phyloP scores from a whole-genome alignment of 352 stramenopile genomes.

The Pythium insidiosum region DNA sequence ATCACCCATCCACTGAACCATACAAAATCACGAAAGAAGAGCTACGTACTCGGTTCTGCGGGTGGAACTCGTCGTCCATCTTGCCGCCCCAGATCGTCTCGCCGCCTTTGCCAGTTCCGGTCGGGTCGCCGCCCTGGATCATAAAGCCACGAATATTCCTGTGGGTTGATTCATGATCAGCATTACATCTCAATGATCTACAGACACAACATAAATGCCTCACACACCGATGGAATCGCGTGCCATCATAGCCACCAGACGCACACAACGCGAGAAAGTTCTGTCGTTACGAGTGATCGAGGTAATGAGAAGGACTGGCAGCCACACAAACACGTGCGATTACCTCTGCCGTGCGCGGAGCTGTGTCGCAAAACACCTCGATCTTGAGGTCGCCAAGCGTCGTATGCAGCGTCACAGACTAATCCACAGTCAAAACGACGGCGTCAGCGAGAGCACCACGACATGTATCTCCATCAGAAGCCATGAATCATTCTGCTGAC shows the following conservation, averaged over 20 bases:
- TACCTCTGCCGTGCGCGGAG: slow-evolving; percentile 81
- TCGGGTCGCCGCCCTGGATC: slow-evolving; percentile 86
- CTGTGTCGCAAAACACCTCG: slow-evolving; percentile 95
- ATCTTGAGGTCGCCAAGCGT: slow-evolving; percentile 94
- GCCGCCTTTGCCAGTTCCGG: slow-evolving; percentile 86
- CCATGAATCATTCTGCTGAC: no score
- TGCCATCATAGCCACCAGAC: slow-evolving; percentile 86
- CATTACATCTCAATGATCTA: no score
- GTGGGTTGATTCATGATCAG: no score
- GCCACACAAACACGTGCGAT: background rate
- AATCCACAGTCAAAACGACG: slow-evolving; percentile 1
- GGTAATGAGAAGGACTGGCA: slow-evolving; percentile 1
- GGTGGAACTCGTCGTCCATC: slow-evolving; percentile 91
- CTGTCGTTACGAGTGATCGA: slow-evolving; percentile 26
- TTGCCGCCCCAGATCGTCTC: slow-evolving; percentile 86
- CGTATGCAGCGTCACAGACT: slow-evolving; percentile 94
- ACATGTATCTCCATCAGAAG: no score
- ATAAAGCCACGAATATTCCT: slow-evolving; percentile 88
- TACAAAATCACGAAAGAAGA: no score
- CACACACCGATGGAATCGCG: slow-evolving; percentile 84
- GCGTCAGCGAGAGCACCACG: slow-evolving; percentile 3
- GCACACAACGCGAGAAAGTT: slow-evolving; percentile 96
- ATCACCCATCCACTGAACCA: slow-evolving; percentile 3
- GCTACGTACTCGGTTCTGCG: slow-evolving; percentile 58
- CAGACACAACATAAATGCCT: no score